Conservation (phyloP, 2,329 filamentous ascomycete genomes). For the Botrytis byssoidea region DNA sequence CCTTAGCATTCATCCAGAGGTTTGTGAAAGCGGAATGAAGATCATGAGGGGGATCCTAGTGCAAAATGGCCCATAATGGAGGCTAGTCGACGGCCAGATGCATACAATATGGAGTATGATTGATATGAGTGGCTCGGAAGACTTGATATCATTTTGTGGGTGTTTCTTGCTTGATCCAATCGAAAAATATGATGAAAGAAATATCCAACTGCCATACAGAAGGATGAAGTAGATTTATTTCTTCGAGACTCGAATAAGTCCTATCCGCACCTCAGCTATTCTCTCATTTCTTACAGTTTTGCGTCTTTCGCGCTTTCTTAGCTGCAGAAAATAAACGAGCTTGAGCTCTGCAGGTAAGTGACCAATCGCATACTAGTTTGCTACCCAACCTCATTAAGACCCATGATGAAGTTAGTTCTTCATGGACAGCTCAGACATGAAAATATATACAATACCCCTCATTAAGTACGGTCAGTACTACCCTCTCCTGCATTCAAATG, state of each 20-base stretch:
- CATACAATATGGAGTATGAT: background rate
- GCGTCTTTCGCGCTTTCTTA: background rate
- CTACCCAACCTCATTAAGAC: slow-evolving; percentile 4
- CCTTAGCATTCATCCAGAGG: slow-evolving; percentile 5
- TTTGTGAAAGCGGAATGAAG: slow-evolving; percentile 3
- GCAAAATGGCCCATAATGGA: background rate
- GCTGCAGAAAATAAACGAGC: slow-evolving; percentile 4
- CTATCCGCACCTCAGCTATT: background rate
- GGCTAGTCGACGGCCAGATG: slow-evolving; percentile 6
- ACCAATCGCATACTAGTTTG: background rate
- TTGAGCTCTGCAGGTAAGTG: background rate
- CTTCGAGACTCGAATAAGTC: background rate
- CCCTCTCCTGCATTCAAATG: slow-evolving; percentile 19
- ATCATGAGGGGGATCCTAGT: slow-evolving; percentile 15
- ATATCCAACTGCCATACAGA: background rate
- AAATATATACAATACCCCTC: slow-evolving; percentile 18
- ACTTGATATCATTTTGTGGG: background rate
- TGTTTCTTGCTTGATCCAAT: background rate
- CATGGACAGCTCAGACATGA: slow-evolving; percentile 21
- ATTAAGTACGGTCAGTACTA: slow-evolving; percentile 12
- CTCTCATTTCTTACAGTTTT: slow-evolving; percentile 1
- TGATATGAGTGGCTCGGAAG: slow-evolving; percentile 2
- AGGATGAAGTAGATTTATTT: background rate
- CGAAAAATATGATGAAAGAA: background rate
- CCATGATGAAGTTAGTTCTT: slow-evolving; percentile 7